Base-by-base conservation (phyloP, 495 filamentous ascomycete genomes). In the Xylaria flabelliformis region DNA sequence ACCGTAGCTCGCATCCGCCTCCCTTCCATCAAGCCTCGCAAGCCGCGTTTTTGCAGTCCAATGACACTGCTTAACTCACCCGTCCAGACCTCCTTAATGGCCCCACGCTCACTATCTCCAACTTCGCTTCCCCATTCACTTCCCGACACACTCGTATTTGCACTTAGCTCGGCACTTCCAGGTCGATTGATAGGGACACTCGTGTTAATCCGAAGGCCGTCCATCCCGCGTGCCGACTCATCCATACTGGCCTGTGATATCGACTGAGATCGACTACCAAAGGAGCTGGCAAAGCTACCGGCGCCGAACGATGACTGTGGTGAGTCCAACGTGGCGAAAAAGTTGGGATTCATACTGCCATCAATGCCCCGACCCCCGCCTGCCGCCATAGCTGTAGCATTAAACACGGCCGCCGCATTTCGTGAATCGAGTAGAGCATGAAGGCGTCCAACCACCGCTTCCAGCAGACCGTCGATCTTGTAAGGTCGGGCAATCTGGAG, bases 371-470 rank as follows among this genome's bases (percentile, higher is more conserved):
- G 86, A 1, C 97, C 96, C 34, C 95, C 94, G 1, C 97, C 96
- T 9, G 97, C 97, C 3, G 95, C 97, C 96, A 98, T 98, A 61
- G 96, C 96, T 0, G 95, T 94, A 0, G 97, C 96, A 74, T 99
- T 99, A 87, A 98, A 99, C 17, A 98, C 94, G 19, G 97, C 96
- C 0, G 96, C 97, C 0, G 96, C 95, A 77, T 98, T 99, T 62
- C 94, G 88, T 15, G 91, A 93, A 75, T 99, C 97, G 3, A 99
- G 90, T 9, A 95, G 89, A 67, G 92, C 89, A 77, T 99, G 96
- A 7, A 99, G 89, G 24, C 95, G 91, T 79, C 97, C 94, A 15
- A 98, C 93, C 7, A 93, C 91, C 1, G 94, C 93, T 81, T 98
- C 96, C 0, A 98, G 86, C 1, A 99, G 88, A 0, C 96, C 96